These are phyloP conservation scores for Xerocomus brunneocitrinus DNA, from an alignment of 768 basidiomycete species.

Conservation along the genomic window DNA sequence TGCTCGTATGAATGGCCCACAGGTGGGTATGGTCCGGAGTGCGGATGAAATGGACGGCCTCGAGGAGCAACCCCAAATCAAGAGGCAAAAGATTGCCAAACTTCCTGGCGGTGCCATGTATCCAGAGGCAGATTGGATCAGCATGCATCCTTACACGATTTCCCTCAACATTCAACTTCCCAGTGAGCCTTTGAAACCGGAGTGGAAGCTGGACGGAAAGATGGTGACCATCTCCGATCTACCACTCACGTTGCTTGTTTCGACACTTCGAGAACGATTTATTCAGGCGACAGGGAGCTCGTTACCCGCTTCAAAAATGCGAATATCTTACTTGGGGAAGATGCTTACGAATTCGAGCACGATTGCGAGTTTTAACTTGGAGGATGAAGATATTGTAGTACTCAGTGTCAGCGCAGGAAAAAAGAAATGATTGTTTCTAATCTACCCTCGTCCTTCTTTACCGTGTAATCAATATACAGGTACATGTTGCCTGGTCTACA, in stretches of 20 bases:
- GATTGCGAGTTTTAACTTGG: slow-evolving; percentile 83
- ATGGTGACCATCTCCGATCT: slow-evolving; percentile 76
- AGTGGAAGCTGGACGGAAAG: slow-evolving; percentile 88
- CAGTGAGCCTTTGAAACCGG: slow-evolving; percentile 73
- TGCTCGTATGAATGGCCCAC: slow-evolving; percentile 56
- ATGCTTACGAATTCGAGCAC: slow-evolving; percentile 84
- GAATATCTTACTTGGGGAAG: slow-evolving; percentile 75
- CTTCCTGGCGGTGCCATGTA: slow-evolving; percentile 80
- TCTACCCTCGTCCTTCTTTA: not conserved
- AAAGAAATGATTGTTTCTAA: slow-evolving; percentile 50
- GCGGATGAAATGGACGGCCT: slow-evolving; percentile 78
- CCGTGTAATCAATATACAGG: slow-evolving; percentile 8
- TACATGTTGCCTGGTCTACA: slow-evolving; percentile 11
- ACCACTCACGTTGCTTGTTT: slow-evolving; percentile 79
- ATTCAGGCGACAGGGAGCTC: slow-evolving; percentile 71
- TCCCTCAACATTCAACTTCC: slow-evolving; percentile 83
- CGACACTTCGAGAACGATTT: slow-evolving; percentile 87
- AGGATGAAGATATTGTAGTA: slow-evolving; percentile 82
- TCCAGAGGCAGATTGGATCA: slow-evolving; percentile 86
- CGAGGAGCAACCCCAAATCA: slow-evolving; percentile 75
- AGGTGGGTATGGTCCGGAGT: slow-evolving; percentile 69
- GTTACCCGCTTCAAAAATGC: slow-evolving; percentile 75
- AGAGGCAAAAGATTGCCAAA: slow-evolving; percentile 83
- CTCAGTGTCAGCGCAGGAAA: slow-evolving; percentile 72
- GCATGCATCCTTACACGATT: slow-evolving; percentile 89